Evolutionary conservation across 257 asterid species (phyloP), one percentile per base, ranked within the genome.

Genomic region (Rehmannia glutinosa): DNA sequence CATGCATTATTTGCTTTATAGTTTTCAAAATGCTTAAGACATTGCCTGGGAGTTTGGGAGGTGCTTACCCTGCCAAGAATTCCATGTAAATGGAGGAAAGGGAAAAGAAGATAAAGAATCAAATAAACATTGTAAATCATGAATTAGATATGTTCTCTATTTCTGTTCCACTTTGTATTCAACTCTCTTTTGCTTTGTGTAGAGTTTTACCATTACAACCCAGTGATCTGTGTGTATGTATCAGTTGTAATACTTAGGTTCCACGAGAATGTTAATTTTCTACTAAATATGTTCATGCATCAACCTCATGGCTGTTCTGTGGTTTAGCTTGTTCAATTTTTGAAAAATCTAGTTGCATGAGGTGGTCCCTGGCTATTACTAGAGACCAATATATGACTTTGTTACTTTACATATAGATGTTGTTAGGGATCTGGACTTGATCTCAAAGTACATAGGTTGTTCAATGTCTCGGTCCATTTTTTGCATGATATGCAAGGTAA

Each of bases 11-110:
- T 67, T 64, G 16, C 35, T 35, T 59, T 25, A 50, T 49, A 59
- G 71, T 54, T 76, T 57, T 63, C 30, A n/a, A 47, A 58, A 69
- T 57, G 21, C 52, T 11, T 33, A 12, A 27, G 8, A 5, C 36
- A 46, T 55, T 64, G 3, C 72, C 68, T 64, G 33, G 63, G 60
- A 1, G 19, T 65, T 66, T 74, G 39, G 46, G 58, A 27, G 13
- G 33, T 36, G 4, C 38, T 38, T 45, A 52, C 62, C 66, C 3
- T n/a, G n/a, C n/a, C n/a, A n/a, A n/a, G n/a, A n/a, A n/a, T n/a
- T n/a, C n/a, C n/a, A n/a, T n/a, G n/a, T n/a, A n/a, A n/a, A n/a
- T 66, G 41, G 20, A 25, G 57, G 25, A 33, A 20, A 20, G 28
- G 28, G 33, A 52, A 43, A 51, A 43, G 8, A 57, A 49, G 13